Evolutionary conservation across 176 grass and related monocot genomes (phyloP), one percentile per base, ranked within the genome.

Genomic region (Eleusine indica): DNA sequence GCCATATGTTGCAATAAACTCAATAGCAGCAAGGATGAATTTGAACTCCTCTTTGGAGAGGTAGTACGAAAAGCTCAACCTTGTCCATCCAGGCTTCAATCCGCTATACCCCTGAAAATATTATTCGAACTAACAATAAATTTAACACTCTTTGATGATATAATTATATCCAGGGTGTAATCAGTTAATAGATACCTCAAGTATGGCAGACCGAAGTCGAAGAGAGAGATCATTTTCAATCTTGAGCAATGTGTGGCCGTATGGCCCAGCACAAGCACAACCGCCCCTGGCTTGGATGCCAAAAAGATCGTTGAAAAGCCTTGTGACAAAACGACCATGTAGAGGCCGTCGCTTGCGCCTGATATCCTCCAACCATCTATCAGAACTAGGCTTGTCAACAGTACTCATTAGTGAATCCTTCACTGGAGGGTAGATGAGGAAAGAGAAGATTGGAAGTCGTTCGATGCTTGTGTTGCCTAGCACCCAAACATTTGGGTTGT

Each of bases 221-320:
- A 86, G 88, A 1, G 89, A 97, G 28, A 87, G 82, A 0, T 81
- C 77, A 8, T 76, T 13, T 21, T 88, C 70, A 0, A 97, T 75
- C 3, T 52, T 43, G 18, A 97, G 94, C 63, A 97, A 75, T 42
- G 77, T 52, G 57, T 97, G 94, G 0, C 91, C 94, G 21, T 97
- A 97, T 0, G 94, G 94, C 0, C 88, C 82, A 3, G 94, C 91
- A 17, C 94, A 97, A 1, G 91, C 88, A 29, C 94, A 97, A 1
- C 94, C 94, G 1, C 94, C 94, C 29, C 91, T 90, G 4, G 91
- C 88, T 62, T 97, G 94, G 73, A 97, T 88, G 14, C 94, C 94
- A 3, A 97, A 97, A 65, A 97, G 87, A 79, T 97, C 94, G 13
- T 88, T 93, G 7, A 97, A 75, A 70, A 97, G 76, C 81, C 72